Evolutionary conservation across 805 yeast genomes (phyloP).

Genomic region (Schizosaccharomyces octosporus): DNA sequence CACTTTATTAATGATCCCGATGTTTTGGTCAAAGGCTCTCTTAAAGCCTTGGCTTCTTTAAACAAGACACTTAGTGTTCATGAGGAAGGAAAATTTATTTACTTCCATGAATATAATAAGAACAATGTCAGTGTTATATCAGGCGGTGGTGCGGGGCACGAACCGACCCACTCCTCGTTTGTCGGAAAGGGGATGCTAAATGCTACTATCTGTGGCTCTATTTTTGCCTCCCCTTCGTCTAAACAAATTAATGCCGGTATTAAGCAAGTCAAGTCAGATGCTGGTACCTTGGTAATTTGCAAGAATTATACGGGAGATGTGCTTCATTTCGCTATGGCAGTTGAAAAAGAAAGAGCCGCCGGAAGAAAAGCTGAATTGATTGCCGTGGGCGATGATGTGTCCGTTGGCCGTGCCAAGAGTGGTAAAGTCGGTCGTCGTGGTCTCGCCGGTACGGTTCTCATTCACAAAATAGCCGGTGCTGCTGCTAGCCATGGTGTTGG

Average conservation of each 20-base stretch:
- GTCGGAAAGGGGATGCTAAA: slow-evolving; percentile 65
- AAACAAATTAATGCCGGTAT: slow-evolving; percentile 54
- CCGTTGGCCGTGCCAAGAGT: slow-evolving; percentile 76
- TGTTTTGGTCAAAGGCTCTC: slow-evolving; percentile 17
- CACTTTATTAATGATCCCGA: slow-evolving; percentile 14
- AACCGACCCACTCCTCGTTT: slow-evolving; percentile 79
- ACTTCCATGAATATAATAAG: slow-evolving; percentile 10
- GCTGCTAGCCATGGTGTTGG: slow-evolving; percentile 23
- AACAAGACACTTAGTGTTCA: slow-evolving; percentile 32
- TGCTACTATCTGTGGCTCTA: slow-evolving; percentile 72
- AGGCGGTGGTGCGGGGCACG: slow-evolving; percentile 94
- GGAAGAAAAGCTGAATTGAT: slow-evolving; percentile 53
- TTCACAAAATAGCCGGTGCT: slow-evolving; percentile 70
- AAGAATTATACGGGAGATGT: slow-evolving; percentile 92
- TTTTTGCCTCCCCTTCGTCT: slow-evolving; percentile 91
- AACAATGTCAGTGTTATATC: slow-evolving; percentile 37
- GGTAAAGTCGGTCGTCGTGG: slow-evolving; percentile 88
- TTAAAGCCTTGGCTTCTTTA: slow-evolving; percentile 27
- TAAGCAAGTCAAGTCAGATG: slow-evolving; percentile 12
- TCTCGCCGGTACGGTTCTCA: slow-evolving; percentile 68
- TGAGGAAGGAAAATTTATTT: slow-evolving; percentile 22
- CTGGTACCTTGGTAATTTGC: slow-evolving; percentile 54
- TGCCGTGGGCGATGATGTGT: slow-evolving; percentile 74
- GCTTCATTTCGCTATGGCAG: slow-evolving; percentile 74
- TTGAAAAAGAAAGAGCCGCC: slow-evolving; percentile 44